A percentile compares a stretch with the other conserved stretches of the same genome.
phyloP scores from a whole-genome alignment of 495 filamentous ascomycete genomes.

The Aspergillus incahuasiensis region DNA sequence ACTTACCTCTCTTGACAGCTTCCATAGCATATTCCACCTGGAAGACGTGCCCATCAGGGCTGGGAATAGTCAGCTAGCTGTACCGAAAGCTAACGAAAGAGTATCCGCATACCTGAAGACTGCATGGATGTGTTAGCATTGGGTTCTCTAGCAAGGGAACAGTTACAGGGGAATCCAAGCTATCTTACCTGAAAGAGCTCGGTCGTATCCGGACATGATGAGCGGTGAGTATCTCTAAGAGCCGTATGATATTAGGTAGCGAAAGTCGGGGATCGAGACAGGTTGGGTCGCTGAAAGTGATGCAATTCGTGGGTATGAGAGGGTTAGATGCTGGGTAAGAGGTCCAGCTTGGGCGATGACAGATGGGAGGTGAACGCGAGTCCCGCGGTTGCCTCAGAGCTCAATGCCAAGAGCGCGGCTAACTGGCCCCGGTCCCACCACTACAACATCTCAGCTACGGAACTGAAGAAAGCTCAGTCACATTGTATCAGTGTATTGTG shows the following conservation, averaged over 20 bases:
- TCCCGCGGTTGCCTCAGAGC: constrained; percentile 27
- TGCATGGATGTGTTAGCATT: constrained; percentile 14
- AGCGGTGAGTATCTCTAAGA: constrained; percentile 11
- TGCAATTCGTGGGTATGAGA: constrained; percentile 18
- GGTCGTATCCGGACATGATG: constrained; percentile 89
- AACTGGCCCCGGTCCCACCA: constrained; percentile 3
- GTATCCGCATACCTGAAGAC: constrained; percentile 27
- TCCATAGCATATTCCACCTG: constrained; percentile 99
- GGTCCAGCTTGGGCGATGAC: constrained; percentile 22
- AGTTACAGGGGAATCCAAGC: constrained; percentile 21
- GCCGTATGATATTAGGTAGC: constrained; percentile 1
- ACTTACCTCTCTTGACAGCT: constrained; percentile 91
- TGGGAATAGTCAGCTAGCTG: constrained; percentile 40
- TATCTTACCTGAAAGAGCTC: constrained; percentile 85
- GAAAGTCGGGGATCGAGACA: not conserved
- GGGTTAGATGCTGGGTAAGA: constrained; percentile 10
- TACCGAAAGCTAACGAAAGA: constrained; percentile 8
- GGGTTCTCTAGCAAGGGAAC: constrained; percentile 46
- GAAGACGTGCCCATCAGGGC: constrained; percentile 98
- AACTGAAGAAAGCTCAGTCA: not conserved
- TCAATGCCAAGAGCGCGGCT: constrained; percentile 28
- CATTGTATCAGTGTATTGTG: not conserved
- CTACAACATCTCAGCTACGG: not conserved
- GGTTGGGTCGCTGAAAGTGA: constrained; percentile 7
- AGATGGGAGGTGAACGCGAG: constrained; percentile 25